Evolutionary conservation across 1,139 yeast species (phyloP).

Genomic region (Yamadazyma siamensis): DNA sequence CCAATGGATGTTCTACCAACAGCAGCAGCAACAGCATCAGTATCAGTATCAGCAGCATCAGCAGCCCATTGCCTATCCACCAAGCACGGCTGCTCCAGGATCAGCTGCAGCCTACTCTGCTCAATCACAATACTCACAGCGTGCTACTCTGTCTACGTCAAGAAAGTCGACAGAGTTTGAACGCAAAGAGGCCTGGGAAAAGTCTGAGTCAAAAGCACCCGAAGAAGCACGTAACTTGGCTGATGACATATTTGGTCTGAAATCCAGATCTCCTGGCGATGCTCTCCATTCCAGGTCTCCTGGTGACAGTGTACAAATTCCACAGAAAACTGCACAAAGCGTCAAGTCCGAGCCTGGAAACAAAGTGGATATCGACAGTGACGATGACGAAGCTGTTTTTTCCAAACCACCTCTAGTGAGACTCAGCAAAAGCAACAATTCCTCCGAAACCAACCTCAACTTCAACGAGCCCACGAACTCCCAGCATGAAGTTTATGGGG

Average conservation of each 20-base stretch:
- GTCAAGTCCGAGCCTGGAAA: constrained; percentile 12
- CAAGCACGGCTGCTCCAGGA: too few relatives aligned
- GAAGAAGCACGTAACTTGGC: constrained; percentile 36
- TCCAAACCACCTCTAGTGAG: constrained; percentile 3
- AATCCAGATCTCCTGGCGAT: constrained; percentile 13
- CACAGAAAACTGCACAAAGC: constrained; percentile 15
- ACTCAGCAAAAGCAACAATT: constrained; percentile 13
- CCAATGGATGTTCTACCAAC: constrained; percentile 14
- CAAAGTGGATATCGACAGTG: constrained; percentile 1
- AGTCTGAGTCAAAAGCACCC: constrained; percentile 15
- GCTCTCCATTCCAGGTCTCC: constrained; percentile 14
- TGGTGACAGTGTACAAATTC: constrained; percentile 6
- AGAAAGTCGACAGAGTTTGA: constrained; percentile 17
- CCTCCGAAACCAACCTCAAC: constrained; percentile 7
- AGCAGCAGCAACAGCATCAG: constrained; percentile 7
- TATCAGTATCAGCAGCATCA: background rate
- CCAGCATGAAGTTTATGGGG: constrained; percentile 1
- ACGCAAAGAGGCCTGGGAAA: constrained; percentile 40
- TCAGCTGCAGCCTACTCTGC: background rate
- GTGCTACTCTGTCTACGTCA: background rate
- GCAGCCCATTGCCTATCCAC: background rate
- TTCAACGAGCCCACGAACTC: background rate
- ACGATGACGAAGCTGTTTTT: constrained; percentile 1
- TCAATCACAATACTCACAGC: background rate
- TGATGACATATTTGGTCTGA: constrained; percentile 36